phyloP scores from a whole-genome alignment of 345 rosid species.

The Arabidopsis thaliana region DNA sequence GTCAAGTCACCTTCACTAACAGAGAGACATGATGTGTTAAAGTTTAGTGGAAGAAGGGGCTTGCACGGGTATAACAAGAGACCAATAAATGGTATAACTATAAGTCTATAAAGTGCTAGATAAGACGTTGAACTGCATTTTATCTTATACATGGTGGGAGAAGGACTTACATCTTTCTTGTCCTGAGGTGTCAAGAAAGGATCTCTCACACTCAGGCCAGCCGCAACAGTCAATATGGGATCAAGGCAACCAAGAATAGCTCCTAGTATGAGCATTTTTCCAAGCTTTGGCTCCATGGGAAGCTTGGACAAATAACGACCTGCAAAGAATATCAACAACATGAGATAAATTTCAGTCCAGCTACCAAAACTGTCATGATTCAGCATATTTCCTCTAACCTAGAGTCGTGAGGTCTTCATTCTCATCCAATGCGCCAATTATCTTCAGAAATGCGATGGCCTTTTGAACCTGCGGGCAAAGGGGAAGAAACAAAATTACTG shows the following conservation, averaged over 20 bases:
- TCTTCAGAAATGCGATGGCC: slow-evolving; percentile 83
- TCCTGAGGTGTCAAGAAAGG: slow-evolving; percentile 89
- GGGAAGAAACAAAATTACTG: slow-evolving; percentile 23
- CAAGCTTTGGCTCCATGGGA: slow-evolving; percentile 97
- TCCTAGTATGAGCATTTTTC: slow-evolving; percentile 92
- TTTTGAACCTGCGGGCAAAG: slow-evolving; percentile 72
- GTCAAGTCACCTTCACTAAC: slow-evolving; percentile 10
- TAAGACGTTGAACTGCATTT: slow-evolving; percentile 10
- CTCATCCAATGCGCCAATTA: slow-evolving; percentile 87
- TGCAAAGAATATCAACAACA: slow-evolving; percentile 48
- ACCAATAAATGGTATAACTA: slow-evolving; percentile 17
- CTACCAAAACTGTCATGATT: slow-evolving; percentile 36
- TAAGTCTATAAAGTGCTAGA: slow-evolving; percentile 12
- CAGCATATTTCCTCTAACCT: slow-evolving; percentile 51
- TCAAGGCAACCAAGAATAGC: slow-evolving; percentile 84
- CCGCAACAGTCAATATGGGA: slow-evolving; percentile 80
- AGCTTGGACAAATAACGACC: slow-evolving; percentile 82
- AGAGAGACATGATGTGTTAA: slow-evolving; percentile 7
- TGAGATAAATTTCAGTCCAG: slow-evolving; percentile 24
- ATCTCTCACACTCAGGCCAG: slow-evolving; percentile 94
- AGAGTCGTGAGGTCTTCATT: slow-evolving; percentile 76
- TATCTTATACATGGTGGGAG: slow-evolving; percentile 38
- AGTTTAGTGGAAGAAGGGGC: not conserved
- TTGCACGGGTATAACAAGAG: slow-evolving; percentile 4
- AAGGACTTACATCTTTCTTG: slow-evolving; percentile 86